phyloP scores from a whole-genome alignment of 257 asterid genomes.

The Petunia secreta region DNA sequence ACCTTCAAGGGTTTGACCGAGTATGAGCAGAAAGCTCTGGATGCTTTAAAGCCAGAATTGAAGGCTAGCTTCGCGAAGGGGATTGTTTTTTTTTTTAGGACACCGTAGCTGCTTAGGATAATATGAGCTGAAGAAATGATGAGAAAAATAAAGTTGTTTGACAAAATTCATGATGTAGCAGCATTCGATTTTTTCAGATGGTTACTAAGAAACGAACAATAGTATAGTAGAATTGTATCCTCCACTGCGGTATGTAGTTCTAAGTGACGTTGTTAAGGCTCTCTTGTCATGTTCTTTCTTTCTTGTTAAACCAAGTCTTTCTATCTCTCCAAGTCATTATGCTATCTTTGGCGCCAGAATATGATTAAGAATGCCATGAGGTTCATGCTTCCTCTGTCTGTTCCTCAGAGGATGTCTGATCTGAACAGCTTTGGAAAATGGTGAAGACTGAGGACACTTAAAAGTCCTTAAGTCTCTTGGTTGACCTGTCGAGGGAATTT shows the following conservation, averaged over 20 bases:
- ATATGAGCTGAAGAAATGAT: constrained; percentile 29
- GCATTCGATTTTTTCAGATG: constrained; percentile 51
- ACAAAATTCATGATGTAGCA: constrained; percentile 22
- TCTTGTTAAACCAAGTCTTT: too few relatives aligned
- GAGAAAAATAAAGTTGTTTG: constrained; percentile 34
- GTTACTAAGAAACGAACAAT: constrained; percentile 37
- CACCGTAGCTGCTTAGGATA: constrained; percentile 54
- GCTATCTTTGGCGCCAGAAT: neutral
- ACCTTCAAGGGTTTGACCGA: constrained; percentile 68
- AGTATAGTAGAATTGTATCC: constrained; percentile 41
- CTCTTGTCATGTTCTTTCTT: neutral
- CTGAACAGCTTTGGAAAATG: neutral
- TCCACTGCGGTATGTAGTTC: constrained; percentile 30
- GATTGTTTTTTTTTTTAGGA: constrained; percentile 60
- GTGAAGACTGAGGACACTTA: neutral
- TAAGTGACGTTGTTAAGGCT: constrained; percentile 29
- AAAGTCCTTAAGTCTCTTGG: neutral
- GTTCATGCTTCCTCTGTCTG: neutral
- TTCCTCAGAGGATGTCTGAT: neutral
- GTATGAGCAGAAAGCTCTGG: constrained; percentile 65
- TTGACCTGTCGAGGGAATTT: constrained; percentile 1
- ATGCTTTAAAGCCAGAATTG: constrained; percentile 34
- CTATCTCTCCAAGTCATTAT: too few relatives aligned
- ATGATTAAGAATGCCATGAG: neutral
- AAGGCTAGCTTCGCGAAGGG: constrained; percentile 83